Base-by-base conservation (phyloP, 768 basidiomycete species). In the Zangia roseola region DNA sequence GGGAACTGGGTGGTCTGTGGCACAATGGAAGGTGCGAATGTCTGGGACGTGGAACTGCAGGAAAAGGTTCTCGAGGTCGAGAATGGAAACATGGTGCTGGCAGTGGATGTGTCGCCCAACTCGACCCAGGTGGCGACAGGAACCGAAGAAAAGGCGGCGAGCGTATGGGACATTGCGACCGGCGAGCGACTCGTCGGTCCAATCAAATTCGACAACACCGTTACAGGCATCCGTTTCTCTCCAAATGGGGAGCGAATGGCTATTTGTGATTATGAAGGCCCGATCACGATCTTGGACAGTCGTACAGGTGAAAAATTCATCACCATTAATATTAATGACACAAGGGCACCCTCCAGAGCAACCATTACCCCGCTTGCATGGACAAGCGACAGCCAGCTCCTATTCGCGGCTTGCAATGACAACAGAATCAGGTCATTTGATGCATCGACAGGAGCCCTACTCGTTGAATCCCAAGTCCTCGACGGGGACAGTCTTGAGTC, bases 41-140 rank as follows among this genome's bases (percentile, higher is more conserved):
- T 52, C 3, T 52, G 43, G 49, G 38, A 36, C 8, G 34, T 13
- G 2, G 24, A 40, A 5, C 14, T 19, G 3, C 20, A 13, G 2
- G 31, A 13, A 35, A 9, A 36, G 8, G 24, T 38, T 6, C 16
- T 52, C 16, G 50, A 52, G 7, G 19, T n/a, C n/a, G n/a, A n/a
- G n/a, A n/a, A 10, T 13, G 31, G 19, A 31, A 31, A 31, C 14
- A 2, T 1, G 2, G 31, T 31, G 14, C 1, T 2, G 14, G 13
- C 31, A 14, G 31, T 31, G 14, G 31, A 31, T 6, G 13, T 43
- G 10, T 36, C 35, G 5, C 40, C 50, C 0, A 40, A 52, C 17
- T 45, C 52, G 13, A 42, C 36, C 30, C 26, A 23, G 36, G 28
- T 53, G 5, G 44, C 36, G 13, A 53, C 44, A n/a, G 43, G 50